Evolutionary conservation across 306 rosid species (phyloP).

Genomic region (Vachellia collinsii): DNA sequence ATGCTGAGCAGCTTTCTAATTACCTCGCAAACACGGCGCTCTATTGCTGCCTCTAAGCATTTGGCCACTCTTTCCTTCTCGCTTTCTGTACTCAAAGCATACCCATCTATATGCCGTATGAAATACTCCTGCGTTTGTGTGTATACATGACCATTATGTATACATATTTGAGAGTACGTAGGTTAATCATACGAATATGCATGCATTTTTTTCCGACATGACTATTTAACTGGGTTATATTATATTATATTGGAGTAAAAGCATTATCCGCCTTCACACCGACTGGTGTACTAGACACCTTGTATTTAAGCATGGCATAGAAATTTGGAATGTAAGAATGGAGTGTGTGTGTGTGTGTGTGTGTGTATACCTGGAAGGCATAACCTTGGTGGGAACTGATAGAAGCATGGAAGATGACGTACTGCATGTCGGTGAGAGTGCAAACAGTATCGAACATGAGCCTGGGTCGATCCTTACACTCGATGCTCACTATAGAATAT

Average conservation of each 20-base stretch:
- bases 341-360: neutral
- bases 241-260: no score
- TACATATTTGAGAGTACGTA: neutral
- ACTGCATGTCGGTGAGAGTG: constrained; percentile 75
- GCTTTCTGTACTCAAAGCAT: constrained; percentile 52
- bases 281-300: no score
- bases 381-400: constrained; percentile 42
- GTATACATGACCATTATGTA: constrained; percentile 12
- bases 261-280: no score
- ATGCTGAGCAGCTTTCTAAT: neutral
- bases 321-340: neutral
- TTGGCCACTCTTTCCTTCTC: constrained; percentile 73
- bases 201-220: neutral
- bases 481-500: constrained; percentile 61
- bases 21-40: constrained; percentile 74
- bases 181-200: neutral
- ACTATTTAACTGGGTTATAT: no score
- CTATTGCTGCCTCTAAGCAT: constrained; percentile 74
- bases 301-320: neutral
- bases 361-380: constrained; percentile 59
- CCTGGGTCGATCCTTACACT: constrained; percentile 65
- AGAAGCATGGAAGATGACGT: constrained; percentile 72
- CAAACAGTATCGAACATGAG: constrained; percentile 84
- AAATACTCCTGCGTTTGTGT: constrained; percentile 30
- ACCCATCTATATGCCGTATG: constrained; percentile 60